phyloP scores from a whole-genome alignment of 805 yeast species.

The Lachancea dasiensis region DNA sequence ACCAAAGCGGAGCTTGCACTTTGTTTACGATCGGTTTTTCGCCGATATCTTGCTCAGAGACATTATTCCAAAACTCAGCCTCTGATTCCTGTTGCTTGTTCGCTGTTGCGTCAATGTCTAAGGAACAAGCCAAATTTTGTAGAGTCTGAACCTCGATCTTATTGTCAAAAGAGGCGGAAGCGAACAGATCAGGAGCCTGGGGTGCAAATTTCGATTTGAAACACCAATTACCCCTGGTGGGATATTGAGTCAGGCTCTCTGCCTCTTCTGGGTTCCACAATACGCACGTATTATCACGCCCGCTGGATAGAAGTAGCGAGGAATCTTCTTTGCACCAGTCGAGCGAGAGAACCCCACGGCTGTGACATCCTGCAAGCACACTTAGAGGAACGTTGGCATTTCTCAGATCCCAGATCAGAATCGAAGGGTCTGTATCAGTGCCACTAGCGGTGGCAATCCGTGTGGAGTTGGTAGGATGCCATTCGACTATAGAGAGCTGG shows the following conservation, averaged over 20 bases:
- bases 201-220: constrained; percentile 89
- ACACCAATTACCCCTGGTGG: constrained; percentile 90
- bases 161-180: constrained; percentile 83
- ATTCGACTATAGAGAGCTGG: constrained; percentile 73
- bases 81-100: constrained; percentile 39
- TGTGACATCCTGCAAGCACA: constrained; percentile 62
- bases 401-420: constrained; percentile 89
- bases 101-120: constrained; percentile 28
- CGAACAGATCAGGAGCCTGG: constrained; percentile 79
- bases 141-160: constrained; percentile 74
- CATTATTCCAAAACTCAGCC: constrained; percentile 80
- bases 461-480: constrained; percentile 93
- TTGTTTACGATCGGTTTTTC: constrained; percentile 64
- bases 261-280: constrained; percentile 88
- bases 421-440: constrained; percentile 70
- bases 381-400: constrained; percentile 87
- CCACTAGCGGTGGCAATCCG: constrained; percentile 83
- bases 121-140: constrained; percentile 50
- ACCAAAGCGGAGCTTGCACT: constrained; percentile 85
- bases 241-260: constrained; percentile 73
- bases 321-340: constrained; percentile 93
- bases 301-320: constrained; percentile 74
- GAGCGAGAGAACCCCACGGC: constrained; percentile 78
- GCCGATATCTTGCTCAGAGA: constrained; percentile 60
- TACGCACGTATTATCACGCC: constrained; percentile 81